Evolutionary conservation across 2,329 filamentous ascomycete genomes (phyloP), one percentile per base, ranked within the genome.

Genomic region (Claviceps arundinis): DNA sequence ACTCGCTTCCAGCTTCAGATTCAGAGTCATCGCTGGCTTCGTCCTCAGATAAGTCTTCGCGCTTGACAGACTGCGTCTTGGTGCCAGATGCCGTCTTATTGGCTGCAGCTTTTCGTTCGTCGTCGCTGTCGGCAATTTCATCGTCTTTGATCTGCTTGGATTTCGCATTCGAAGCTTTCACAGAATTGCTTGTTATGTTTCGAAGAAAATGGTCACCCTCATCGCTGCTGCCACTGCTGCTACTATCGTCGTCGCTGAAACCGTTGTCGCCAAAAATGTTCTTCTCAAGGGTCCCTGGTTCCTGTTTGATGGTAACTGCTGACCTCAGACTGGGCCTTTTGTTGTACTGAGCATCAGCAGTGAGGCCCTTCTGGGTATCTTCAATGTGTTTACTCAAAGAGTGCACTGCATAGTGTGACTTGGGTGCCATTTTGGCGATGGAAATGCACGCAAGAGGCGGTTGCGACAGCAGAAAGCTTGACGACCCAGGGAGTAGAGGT

Each of bases 81-180:
- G 56, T 57, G 37, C 44, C 34, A 26, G 53, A 43, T n/a, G 52
- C 49, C 40, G n/a, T 22, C 3, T 55, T 58, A 37, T 62, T 64
- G 37, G 60, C 56, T 17, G 61, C 55, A 40, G 63, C 56, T 47
- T 61, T 62, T 51, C 65, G 65, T 54, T 70, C 69, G 58, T 58
- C 65, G 57, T 72, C 68, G 58, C 69, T 72, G 52, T 72, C 69
- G 59, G 68, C 68, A 54, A 72, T 70, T 55, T 71, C 69, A 22
- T 68, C 65, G 44, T 64, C 55, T 56, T 65, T 65, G 61, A 56
- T 61, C 53, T 60, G 57, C 52, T 61, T 62, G 51, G 62, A 38
- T 53, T 56, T 46, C 48, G 50, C 8, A n/a, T 54, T 47, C 41
- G 51, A 43, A 40, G 55, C 55, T 17, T 55, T 57, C 16, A 42